Base-by-base conservation (phyloP, 805 yeast genomes). In the Myxozyma geophila region DNA sequence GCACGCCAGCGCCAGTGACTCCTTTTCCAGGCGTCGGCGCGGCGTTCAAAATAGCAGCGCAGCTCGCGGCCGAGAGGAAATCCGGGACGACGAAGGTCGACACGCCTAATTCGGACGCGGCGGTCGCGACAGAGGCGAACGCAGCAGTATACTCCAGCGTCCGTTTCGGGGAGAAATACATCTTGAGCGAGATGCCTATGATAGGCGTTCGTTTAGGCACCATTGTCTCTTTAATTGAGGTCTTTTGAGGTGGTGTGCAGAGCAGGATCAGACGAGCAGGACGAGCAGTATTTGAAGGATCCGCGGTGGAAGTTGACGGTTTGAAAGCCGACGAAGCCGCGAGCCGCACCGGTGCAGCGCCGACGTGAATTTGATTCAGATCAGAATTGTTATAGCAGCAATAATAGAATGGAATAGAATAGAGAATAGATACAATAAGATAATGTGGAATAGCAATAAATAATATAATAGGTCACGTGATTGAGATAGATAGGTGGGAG, bases 101-200 rank as follows among this genome's bases (percentile, higher is more conserved):
- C 21, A 70, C 59, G n/a, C 66, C 68, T 21, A 46, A 41, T 1
- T 57, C 47, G 13, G 52, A 49, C 9, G 56, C 60, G 5, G 49
- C 15, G 10, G 48, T 23, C 12, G 67, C 62, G 15, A 65, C 62
- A 3, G 68, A 43, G 2, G 44, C 59, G 37, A 70, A 58, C 10
- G 55, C 64, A 12, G 60, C 33, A 36, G 68, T 41, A 50, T 68
- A 71, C 33, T 54, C 36, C 21, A n/a, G 17, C 28, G 74, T 70
- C 36, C 63, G 46, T 5, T 51, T 41, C 15, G 69, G 67, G n/a
- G 59, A n/a, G 67, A 68, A 70, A 55, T 71, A 71, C 56, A 72
- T 71, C 62, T 71, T 71, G 49, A 71, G 67, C 40, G 74, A 71
- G 35, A 71, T 60, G 37, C 73, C 74, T 21, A 70, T 52, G 15